Evolutionary conservation across 2,329 filamentous ascomycete genomes (phyloP).

Genomic region (Fusarium subglutinans): DNA sequence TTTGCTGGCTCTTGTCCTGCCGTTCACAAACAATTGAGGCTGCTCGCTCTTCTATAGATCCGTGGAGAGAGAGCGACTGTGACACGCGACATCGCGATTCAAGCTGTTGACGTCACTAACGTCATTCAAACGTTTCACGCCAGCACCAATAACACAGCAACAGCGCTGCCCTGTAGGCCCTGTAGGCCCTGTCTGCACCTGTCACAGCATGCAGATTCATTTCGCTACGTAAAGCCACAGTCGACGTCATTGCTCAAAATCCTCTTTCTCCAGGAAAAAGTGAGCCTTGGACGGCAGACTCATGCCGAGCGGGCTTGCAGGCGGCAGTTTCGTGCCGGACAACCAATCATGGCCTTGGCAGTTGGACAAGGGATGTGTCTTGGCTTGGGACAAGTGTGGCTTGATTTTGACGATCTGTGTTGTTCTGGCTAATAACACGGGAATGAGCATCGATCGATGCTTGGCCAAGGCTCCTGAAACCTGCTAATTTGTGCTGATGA

Average conservation of each 20-base stretch:
- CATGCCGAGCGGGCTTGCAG: slow-evolving; percentile 25
- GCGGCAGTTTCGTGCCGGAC: slow-evolving; percentile 30
- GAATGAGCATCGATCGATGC: background rate
- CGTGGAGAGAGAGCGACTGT: background rate
- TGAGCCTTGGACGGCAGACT: slow-evolving; percentile 29
- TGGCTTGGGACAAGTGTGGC: slow-evolving; percentile 27
- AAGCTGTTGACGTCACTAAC: slow-evolving; percentile 28
- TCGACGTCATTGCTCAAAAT: slow-evolving; percentile 25
- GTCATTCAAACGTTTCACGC: background rate
- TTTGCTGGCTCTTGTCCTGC: slow-evolving; percentile 4
- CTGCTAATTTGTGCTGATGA: slow-evolving; percentile 4
- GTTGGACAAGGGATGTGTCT: slow-evolving; percentile 8
- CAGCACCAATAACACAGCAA: background rate
- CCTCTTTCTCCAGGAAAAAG: slow-evolving; percentile 1
- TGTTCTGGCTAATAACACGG: background rate
- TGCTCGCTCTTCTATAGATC: slow-evolving; percentile 22
- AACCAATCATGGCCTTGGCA: slow-evolving; percentile 8
- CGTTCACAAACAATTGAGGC: background rate
- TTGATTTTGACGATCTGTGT: slow-evolving; percentile 1
- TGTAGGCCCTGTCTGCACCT: background rate
- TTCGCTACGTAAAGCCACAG: slow-evolving; percentile 22
- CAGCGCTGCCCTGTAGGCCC: background rate
- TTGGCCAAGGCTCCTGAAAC: slow-evolving; percentile 2
- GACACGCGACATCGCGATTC: background rate
- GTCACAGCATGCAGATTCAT: background rate